Base-by-base conservation (phyloP, 2,329 filamentous ascomycete species). In the Esteya vermicola region DNA sequence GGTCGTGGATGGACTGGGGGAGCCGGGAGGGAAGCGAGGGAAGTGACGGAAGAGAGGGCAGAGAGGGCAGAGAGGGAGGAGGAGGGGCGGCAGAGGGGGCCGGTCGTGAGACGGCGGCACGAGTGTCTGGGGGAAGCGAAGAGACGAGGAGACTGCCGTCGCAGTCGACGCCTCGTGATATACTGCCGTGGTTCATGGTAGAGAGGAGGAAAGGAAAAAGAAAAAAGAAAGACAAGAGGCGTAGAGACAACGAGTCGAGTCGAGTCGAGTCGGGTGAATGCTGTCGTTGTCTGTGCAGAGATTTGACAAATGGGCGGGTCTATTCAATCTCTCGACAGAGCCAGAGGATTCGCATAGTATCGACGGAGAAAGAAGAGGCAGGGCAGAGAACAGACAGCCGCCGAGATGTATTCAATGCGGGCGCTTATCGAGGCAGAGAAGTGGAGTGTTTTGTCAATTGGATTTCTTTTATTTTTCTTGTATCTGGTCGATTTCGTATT, bases 1-100 rank as follows among this genome's bases (percentile, higher is more conserved):
- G 37, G 13, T 57, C 52, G 39, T 54, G 45, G 31, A 52, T 44
- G 18, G 51, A 48, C 21, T 51, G 21, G 2, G 19, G 12, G 6
- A 39, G 36, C 19, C 30, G 20, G 4, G 33, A 18, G 3, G 30
- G 28, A 6, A 18, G 34, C 5, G 25, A 6, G 14, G 32, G 2
- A n/a, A 8, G 33, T 10, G 20, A 9, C 4, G 33, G 30, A 10
- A 25, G 19, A n/a, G 21, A 25, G 21, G 14, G 40, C 31, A 10
- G n/a, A n/a, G n/a, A n/a, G n/a, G n/a, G n/a, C n/a, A n/a, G n/a
- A n/a, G n/a, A n/a, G n/a, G n/a, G n/a, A 42, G 21, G n/a, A 35
- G 36, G 40, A 26, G 16, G 36, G 21, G 13, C 33, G 28, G 16
- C n/a, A n/a, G n/a, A n/a, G n/a, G n/a, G n/a, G n/a, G n/a, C n/a